Evolutionary conservation across 1,139 yeast species (phyloP).

Genomic region (Saccharomycopsis phalli): DNA sequence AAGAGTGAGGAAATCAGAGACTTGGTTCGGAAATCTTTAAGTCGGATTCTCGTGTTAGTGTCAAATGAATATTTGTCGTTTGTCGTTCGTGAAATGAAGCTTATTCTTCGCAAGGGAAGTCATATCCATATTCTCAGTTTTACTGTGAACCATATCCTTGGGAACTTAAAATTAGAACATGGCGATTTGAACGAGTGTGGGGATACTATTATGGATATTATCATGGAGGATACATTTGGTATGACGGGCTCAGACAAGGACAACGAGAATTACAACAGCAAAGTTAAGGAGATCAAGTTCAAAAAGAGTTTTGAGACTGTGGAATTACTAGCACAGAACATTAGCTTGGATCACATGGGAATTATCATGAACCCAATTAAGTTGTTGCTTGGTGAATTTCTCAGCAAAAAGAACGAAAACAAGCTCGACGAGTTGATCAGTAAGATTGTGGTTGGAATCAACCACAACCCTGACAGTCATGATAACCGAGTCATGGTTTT

Average conservation of each 20-base stretch:
- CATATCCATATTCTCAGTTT: conserved; percentile 90
- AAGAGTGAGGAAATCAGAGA: conserved; percentile 86
- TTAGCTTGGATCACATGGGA: conserved; percentile 53
- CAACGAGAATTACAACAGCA: conserved; percentile 80
- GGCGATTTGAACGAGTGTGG: conserved; percentile 76
- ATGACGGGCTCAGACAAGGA: conserved; percentile 92
- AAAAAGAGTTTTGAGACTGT: conserved; percentile 86
- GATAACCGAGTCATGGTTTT: conserved; percentile 55
- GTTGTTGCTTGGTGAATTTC: conserved; percentile 50
- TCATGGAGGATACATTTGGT: conserved; percentile 93
- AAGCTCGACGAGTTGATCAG: conserved; percentile 74
- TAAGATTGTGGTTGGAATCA: conserved; percentile 69
- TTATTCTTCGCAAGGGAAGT: conserved; percentile 81
- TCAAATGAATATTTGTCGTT: conserved; percentile 72
- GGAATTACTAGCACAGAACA: conserved; percentile 61
- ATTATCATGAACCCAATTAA: conserved; percentile 63
- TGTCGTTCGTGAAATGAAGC: conserved; percentile 65
- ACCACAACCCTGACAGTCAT: conserved; percentile 50
- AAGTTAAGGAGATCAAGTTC: conserved; percentile 84
- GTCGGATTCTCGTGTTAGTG: conserved; percentile 51
- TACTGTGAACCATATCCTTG: conserved; percentile 68
- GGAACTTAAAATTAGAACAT: conserved; percentile 43
- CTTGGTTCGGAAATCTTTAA: conserved; percentile 68
- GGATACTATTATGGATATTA: conserved; percentile 50
- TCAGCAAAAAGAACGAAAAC: conserved; percentile 59